These are phyloP conservation scores for Vitis amurensis DNA, from an alignment of 164 flowering plant species.

Conservation along the genomic window DNA sequence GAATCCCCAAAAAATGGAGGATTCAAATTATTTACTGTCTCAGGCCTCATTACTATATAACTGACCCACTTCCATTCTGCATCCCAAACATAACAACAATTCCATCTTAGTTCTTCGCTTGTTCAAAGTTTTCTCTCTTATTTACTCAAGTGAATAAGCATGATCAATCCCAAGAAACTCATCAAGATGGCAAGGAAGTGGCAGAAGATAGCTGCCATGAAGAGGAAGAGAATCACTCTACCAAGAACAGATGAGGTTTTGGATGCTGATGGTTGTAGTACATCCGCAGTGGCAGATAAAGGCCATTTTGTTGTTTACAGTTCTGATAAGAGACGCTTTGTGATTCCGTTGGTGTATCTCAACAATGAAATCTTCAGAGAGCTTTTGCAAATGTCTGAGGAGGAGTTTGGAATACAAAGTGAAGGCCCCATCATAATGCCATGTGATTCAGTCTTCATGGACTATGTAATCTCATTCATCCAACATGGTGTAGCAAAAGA, in stretches of 20 bases:
- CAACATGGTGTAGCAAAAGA: too few relatives aligned
- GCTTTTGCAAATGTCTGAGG: too few relatives aligned
- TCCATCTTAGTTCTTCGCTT: not conserved
- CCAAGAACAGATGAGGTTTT: not conserved
- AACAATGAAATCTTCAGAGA: too few relatives aligned
- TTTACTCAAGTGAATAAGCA: not conserved
- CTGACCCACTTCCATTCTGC: not conserved
- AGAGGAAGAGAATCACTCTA: not conserved
- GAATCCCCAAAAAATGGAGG: too few relatives aligned
- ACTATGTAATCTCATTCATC: too few relatives aligned
- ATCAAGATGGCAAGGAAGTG: slow-evolving; percentile 10
- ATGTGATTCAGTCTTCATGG: too few relatives aligned
- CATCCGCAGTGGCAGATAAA: not conserved
- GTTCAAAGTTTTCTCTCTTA: not conserved
- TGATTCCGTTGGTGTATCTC: not conserved
- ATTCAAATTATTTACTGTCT: too few relatives aligned
- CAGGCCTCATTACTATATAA: too few relatives aligned
- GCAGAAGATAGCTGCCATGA: not conserved
- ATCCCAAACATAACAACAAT: not conserved
- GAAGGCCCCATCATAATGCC: too few relatives aligned
- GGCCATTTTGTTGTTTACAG: slow-evolving; percentile 9
- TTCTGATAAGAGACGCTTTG: not conserved
- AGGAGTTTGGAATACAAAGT: too few relatives aligned
- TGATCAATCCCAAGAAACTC: slow-evolving; percentile 9
- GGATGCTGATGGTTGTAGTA: not conserved